Conservation (phyloP, 331 rosid genomes). For the Acacia concinna region DNA sequence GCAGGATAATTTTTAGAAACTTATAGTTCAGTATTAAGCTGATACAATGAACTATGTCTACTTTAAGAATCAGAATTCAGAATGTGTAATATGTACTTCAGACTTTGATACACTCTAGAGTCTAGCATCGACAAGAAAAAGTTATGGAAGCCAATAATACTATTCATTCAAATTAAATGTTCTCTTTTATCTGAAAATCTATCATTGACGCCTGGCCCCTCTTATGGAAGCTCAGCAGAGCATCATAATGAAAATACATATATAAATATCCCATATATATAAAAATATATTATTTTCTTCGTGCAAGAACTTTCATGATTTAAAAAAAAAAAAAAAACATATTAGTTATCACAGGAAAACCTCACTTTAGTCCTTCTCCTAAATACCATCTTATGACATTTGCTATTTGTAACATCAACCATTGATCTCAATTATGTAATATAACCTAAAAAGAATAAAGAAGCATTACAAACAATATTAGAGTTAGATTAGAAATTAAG, state of each 20-base stretch:
- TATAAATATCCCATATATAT: conserved; percentile 16
- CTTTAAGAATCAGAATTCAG: neutral
- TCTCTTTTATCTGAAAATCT: conserved; percentile 4
- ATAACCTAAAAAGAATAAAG: neutral
- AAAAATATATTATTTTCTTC: neutral
- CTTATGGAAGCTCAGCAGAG: conserved; percentile 18
- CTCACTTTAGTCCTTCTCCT: conserved; percentile 16
- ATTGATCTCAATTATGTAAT: neutral
- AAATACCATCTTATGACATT: neutral
- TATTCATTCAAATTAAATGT: neutral
- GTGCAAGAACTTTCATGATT: conserved; percentile 2
- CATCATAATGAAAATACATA: conserved; percentile 15
- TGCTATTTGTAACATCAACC: neutral
- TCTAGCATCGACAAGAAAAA: neutral
- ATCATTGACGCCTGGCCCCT: neutral
- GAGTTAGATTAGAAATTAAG: neutral
- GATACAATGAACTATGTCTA: neutral
- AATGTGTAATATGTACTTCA: neutral
- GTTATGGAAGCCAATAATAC: neutral
- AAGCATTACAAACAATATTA: neutral
- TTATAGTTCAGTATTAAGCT: neutral
- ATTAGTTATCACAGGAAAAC: conserved; percentile 4
- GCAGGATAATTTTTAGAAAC: neutral
- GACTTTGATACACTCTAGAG: neutral
- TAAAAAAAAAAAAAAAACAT: neutral